Evolutionary conservation across 371 early-diverging fungal genomes (phyloP).

Genomic region (Syncephalastrum monosporum): DNA sequence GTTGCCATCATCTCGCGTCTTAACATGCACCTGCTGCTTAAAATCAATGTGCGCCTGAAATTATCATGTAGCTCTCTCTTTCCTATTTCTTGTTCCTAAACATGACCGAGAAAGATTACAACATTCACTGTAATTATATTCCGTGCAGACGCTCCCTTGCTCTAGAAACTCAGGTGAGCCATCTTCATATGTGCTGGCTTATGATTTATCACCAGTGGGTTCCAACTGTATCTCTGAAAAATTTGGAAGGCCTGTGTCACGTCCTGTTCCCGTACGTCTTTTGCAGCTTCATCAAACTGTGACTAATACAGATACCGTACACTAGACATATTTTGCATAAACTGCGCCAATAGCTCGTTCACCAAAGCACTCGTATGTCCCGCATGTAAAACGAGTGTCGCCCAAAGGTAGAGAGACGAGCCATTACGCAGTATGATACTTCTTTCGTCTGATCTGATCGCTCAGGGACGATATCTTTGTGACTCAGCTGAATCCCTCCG

Average conservation of each 20-base stretch:
- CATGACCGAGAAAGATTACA: slow-evolving; percentile 38
- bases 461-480: slow-evolving; percentile 69
- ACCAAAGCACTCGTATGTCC: slow-evolving; percentile 66
- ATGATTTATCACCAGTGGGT: no score
- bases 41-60: no score
- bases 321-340: slow-evolving; percentile 76
- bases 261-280: slow-evolving; percentile 68
- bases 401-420: slow-evolving; percentile 42
- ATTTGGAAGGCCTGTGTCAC: slow-evolving; percentile 63
- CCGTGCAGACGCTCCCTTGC: slow-evolving; percentile 51
- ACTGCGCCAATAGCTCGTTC: slow-evolving; percentile 65
- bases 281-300: neutral
- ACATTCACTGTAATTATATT: slow-evolving; percentile 61
- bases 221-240: no score
- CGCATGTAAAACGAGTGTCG: slow-evolving; percentile 68
- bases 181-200: neutral
- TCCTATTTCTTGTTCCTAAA: neutral
- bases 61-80: neutral
- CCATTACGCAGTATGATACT: neutral
- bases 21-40: no score
- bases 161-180: slow-evolving; percentile 30
- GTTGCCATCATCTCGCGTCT: no score
- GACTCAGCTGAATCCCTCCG: slow-evolving; percentile 68
- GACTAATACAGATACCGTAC: neutral
- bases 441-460: neutral